Evolutionary conservation across 1,284 basidiomycete species (phyloP), one percentile per base, ranked within the genome.

Genomic region (Pseudozyma tsukubaensis): DNA sequence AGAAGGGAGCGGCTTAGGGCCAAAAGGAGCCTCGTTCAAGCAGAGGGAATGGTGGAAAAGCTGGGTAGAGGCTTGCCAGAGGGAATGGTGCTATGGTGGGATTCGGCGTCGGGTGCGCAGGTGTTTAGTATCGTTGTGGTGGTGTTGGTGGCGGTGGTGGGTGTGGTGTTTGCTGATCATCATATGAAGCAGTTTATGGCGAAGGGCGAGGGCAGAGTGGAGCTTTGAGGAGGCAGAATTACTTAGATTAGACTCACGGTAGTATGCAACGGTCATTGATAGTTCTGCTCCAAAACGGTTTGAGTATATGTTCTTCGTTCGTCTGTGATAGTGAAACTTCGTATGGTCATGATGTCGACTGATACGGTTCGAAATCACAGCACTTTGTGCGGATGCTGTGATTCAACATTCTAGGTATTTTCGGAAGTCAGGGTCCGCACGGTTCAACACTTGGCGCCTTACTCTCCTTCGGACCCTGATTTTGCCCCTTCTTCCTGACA

Each of bases 121-220:
- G 58, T 48, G 42, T 13, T 12, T 24, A 70, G 66, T 49, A 34
- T 65, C 12, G 35, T 56, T 8, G 12, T 57, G 5, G 50, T 72
- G 16, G 43, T 21, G 19, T 10, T 49, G 56, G 56, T 69, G 35
- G 53, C 55, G 18, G 21, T 63, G 13, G 51, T 65, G 4, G 55
- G 59, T 4, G 34, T 72, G 16, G 56, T 43, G 60, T 44, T 55
- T 36, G 67, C 52, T 0, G 67, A 70, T 40, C 32, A 44, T 10
- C 53, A 60, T 34, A 56, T 70, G 61, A 64, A 50, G 47, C 35
- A 19, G 40, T 50, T 57, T 14, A 56, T 63, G 60, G 48, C 48
- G 37, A 3, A 32, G 11, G 32, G 51, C 4, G 37, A 50, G 45
- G 45, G 32, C 3, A 32, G 18, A 7, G 36, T 44, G 5, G 59